phyloP scores from a whole-genome alignment of 345 rosid species.

The Rhizophora mangle region DNA sequence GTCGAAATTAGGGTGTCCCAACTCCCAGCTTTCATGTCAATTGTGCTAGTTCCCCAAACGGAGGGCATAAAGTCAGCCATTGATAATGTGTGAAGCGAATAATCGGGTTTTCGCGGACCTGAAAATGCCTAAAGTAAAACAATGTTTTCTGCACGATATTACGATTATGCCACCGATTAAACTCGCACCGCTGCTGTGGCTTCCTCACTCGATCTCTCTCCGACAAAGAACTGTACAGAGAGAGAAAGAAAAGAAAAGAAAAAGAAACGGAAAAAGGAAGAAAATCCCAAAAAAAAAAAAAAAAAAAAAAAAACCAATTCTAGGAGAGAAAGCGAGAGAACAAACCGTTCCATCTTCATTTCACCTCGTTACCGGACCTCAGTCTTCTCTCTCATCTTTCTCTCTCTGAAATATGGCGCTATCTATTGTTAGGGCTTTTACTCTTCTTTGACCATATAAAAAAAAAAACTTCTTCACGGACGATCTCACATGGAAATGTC shows the following conservation, averaged over 20 bases:
- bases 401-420: slow-evolving; percentile 16
- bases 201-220: slow-evolving; percentile 17
- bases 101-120: too few relatives aligned
- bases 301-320: background rate
- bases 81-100: too few relatives aligned
- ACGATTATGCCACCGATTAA: slow-evolving; percentile 29
- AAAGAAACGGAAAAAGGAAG: slow-evolving; percentile 23
- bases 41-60: too few relatives aligned
- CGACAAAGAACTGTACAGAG: slow-evolving; percentile 37
- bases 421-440: slow-evolving; percentile 12
- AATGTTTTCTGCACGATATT: slow-evolving; percentile 8
- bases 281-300: background rate
- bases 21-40: too few relatives aligned
- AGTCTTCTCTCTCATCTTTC: background rate
- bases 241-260: slow-evolving; percentile 2
- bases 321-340: slow-evolving; percentile 22
- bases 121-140: background rate
- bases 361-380: slow-evolving; percentile 16
- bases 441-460: background rate
- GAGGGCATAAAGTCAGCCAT: too few relatives aligned
- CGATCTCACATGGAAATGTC: slow-evolving; percentile 65
- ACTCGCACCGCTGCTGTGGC: background rate
- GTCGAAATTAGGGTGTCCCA: too few relatives aligned
- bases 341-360: slow-evolving; percentile 20
- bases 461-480: background rate